phyloP scores from a whole-genome alignment of 441 rosid species.

The Metrosideros polymorpha region DNA sequence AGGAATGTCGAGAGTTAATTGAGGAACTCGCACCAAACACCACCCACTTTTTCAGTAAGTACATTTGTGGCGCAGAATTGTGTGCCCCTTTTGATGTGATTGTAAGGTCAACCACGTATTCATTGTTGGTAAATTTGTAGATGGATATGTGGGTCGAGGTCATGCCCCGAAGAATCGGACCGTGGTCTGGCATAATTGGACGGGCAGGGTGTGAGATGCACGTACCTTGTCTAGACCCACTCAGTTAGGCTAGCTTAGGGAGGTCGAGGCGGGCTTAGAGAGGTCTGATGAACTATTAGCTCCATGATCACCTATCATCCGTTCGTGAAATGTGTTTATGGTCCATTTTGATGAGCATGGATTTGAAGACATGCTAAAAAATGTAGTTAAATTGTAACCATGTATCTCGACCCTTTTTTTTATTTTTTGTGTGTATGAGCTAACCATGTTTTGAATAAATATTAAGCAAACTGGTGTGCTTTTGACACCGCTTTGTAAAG shows the following conservation, averaged over 20 bases:
- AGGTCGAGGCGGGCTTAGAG: neutral
- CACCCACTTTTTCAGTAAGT: neutral
- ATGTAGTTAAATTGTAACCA: no score
- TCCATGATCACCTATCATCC: neutral
- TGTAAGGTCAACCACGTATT: neutral
- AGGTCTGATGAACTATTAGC: neutral
- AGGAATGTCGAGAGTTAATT: neutral
- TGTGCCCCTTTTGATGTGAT: neutral
- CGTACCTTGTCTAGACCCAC: neutral
- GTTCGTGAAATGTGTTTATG: neutral
- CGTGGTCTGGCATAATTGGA: neutral
- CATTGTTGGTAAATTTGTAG: neutral
- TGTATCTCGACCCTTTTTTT: no score
- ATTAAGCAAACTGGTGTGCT: no score
- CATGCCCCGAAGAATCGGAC: neutral
- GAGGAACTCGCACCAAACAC: neutral
- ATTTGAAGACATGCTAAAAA: neutral
- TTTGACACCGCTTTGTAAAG: no score
- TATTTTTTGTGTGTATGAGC: no score
- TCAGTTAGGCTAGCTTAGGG: neutral
- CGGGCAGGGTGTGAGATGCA: neutral
- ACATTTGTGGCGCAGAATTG: neutral
- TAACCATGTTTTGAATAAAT: no score
- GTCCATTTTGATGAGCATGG: neutral
- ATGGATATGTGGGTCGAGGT: neutral